Base-by-base conservation (phyloP, 192 early-diverging fungal species). In the Phycomyces blakesleeanus region DNA sequence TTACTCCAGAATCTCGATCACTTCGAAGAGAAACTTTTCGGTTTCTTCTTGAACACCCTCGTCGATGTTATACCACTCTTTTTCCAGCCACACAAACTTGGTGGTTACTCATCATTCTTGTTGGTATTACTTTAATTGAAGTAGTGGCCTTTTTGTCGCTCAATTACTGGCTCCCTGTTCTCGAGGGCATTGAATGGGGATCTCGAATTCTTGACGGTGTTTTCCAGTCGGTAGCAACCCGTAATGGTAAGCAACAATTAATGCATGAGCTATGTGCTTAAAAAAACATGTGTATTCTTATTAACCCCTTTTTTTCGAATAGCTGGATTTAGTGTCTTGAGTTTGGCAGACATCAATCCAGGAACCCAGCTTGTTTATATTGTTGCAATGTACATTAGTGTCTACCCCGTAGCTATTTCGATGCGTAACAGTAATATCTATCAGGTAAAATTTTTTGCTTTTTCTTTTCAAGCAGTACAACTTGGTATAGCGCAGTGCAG, bases 381-480 rank as follows among this genome's bases (percentile, higher is more conserved):
- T 64, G 62, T 74, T 16, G 72, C 72, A 18, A 74, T 74, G 72
- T 74, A 74, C 42, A 74, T 74, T 1, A 61, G 61, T 34, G 72
- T 74, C 0, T 74, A 74, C 40, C 72, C 72, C 25, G 72, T 74
- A 1, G 62, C 72, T 0, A 74, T 74, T 34, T 74, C 72, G 18
- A 74, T 74, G 72, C 49, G 72, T 24, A 59, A 68, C 27, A 74
- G 65, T 37, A 74, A 74, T 51, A 63, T 74, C 1, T 74, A 74
- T 41, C 66, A 74, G 56, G 66, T 68, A 54, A 60, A 25, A 27
- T 7, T 47, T 7, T 47, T 11, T 47, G 12, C 44, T 47, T 12
- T 18, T 47, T 47, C 40, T 41, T 41, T 14, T 41, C 40, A 10
- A 6, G 6, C 40, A 10, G 40, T 41, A 6, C 40, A 41, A 41